Evolutionary conservation across 257 asterid species (phyloP).

Genomic region (Verbena officinalis): DNA sequence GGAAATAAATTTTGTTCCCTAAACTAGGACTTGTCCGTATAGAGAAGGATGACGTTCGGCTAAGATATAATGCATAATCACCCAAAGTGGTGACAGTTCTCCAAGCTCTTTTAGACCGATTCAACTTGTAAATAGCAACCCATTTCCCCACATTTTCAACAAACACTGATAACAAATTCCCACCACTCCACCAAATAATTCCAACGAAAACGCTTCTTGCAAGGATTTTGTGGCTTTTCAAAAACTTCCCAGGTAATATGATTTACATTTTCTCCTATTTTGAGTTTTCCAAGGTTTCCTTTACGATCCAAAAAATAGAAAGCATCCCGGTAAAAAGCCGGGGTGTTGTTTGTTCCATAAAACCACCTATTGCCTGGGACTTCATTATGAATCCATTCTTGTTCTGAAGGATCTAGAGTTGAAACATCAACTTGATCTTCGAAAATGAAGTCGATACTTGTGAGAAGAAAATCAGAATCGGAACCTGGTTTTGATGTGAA

Average conservation of each 20-base stretch:
- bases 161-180: not conserved
- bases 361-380: not conserved
- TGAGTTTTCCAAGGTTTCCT: too few species aligned
- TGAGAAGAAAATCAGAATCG: not conserved
- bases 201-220: not conserved
- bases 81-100: not conserved
- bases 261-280: not conserved
- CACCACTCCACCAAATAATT: conserved; percentile 13
- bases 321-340: not conserved
- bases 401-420: not conserved
- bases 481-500: conserved; percentile 14
- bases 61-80: not conserved
- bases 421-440: not conserved
- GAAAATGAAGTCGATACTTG: not conserved
- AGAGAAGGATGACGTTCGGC: conserved; percentile 3
- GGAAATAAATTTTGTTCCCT: not conserved
- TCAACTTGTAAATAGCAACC: not conserved
- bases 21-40: not conserved
- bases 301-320: too few species aligned
- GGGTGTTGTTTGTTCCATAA: not conserved
- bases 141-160: not conserved
- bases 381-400: not conserved
- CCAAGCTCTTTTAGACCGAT: not conserved
- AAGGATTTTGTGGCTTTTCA: not conserved
- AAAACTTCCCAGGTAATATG: not conserved